Conservation (phyloP, 225 moss, liverwort and hornwort genomes). For the Physcomitrellopsis africana region DNA sequence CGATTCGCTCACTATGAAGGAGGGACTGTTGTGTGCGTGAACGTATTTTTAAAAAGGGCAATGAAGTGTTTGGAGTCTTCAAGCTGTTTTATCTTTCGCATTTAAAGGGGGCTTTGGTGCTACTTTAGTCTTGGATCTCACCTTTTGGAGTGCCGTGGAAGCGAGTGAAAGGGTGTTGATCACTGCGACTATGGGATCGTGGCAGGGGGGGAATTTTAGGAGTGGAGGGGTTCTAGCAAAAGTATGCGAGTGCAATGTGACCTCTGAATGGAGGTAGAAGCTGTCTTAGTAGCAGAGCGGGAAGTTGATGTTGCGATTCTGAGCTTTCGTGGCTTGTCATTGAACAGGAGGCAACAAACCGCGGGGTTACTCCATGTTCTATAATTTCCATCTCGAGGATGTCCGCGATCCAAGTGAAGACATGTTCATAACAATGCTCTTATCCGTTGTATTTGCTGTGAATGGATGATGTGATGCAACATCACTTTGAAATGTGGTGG, state of each 20-base stretch:
- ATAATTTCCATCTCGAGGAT: not conserved
- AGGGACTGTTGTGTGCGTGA: not conserved
- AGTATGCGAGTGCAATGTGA: slow-evolving; percentile 17
- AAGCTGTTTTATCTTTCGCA: not conserved
- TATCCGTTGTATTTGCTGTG: not conserved
- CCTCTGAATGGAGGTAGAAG: not conserved
- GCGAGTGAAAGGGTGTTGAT: not conserved
- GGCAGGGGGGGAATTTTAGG: not conserved
- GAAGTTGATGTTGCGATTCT: not conserved
- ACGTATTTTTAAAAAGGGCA: not conserved
- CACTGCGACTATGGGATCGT: not conserved
- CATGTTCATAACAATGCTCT: not conserved
- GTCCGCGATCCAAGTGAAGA: slow-evolving; percentile 13
- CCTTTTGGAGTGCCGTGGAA: not conserved
- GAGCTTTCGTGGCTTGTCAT: not conserved
- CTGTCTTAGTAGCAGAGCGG: not conserved
- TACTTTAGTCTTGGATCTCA: slow-evolving; percentile 14
- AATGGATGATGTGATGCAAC: not conserved
- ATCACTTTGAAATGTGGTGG: not conserved
- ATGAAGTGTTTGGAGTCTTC: not conserved
- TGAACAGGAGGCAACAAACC: not conserved
- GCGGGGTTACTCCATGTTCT: not conserved
- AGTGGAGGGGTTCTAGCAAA: not conserved
- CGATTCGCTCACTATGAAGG: not conserved
- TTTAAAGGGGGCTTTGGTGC: too few relatives aligned